A percentile compares a stretch with the other conserved stretches of the same genome.
Conservation (phyloP, 306 rosid genomes). For the Vigna nakashimae region DNA sequence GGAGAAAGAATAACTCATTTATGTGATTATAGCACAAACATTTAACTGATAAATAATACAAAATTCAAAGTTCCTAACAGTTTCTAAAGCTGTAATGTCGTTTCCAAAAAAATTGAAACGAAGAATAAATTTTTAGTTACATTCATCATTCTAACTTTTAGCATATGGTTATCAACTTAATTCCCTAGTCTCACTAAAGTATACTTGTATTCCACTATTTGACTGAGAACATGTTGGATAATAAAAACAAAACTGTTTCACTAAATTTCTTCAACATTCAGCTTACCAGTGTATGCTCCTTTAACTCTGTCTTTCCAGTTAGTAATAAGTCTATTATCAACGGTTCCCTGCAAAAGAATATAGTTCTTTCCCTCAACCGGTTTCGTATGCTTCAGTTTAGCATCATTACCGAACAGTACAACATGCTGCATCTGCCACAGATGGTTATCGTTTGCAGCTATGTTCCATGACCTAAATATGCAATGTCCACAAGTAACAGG, state of each 20-base stretch:
- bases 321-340: conserved; percentile 35
- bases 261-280: conserved; percentile 25
- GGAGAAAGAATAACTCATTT: conserved; percentile 14
- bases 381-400: conserved; percentile 38
- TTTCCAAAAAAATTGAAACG: conserved; percentile 6
- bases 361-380: conserved; percentile 40
- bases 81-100: conserved; percentile 11
- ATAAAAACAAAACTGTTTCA: conserved; percentile 32
- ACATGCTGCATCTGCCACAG: conserved; percentile 73
- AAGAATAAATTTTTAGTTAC: conserved; percentile 23
- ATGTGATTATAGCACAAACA: not conserved
- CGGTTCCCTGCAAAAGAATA: conserved; percentile 32
- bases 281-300: conserved; percentile 67
- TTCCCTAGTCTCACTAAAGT: not conserved
- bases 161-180: conserved; percentile 5
- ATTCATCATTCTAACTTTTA: not conserved
- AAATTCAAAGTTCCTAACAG: conserved; percentile 28
- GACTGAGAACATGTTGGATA: not conserved
- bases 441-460: conserved; percentile 74
- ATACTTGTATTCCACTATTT: not conserved
- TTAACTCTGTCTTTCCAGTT: conserved; percentile 75
- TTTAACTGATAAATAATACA: conserved; percentile 6
- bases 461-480: conserved; percentile 79
- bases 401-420: conserved; percentile 52
- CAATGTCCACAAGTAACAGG: conserved; percentile 40